Evolutionary conservation across 352 stramenopile genomes (phyloP), one percentile per base, ranked within the genome.

Genomic region (Achlya hypogyna): DNA sequence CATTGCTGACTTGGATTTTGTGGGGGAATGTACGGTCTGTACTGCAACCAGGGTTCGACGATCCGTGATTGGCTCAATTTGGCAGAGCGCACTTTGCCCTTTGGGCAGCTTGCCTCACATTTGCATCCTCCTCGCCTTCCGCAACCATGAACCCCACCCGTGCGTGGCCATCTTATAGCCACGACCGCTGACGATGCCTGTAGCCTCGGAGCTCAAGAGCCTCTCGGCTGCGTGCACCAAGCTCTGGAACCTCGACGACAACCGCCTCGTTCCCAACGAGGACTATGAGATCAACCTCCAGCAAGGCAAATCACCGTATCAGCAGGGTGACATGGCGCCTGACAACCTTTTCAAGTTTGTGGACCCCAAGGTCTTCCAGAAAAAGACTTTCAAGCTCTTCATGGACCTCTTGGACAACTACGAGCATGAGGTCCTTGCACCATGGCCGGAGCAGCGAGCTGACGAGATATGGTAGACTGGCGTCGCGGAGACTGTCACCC

Each of bases 261-360:
- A 97, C 71, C 76, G 89, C 22, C 80, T 98, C 6, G 77, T 84
- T 54, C 89, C 93, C 0, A 79, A 86, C 60, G 77, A 88, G 45
- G 85, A 98, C 74, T 98, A 98, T 67, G 74, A 81, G 53, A 90
- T 98, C 53, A 92, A 98, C 71, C 77, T 98, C 14, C 93, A 98
- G 75, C 75, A 86, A 20, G 89, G 88, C 34, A 98, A 98, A 74
- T 88, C 81, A 53, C 79, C 84, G 16, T 98, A 86, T 72, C 75
- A 91, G 59, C 86, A 87, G 52, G 89, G 91, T 5, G 93, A 98
- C 69, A 77, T 77, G 5, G 93, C 95, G 1, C 66, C 62, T 35
- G 91, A 98, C 16, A 84, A 85, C 29, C 82, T 98, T 27, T 98
- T 98, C 72, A 82, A 78, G 34, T 91, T 80, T 65, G 89, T 98